phyloP scores from a whole-genome alignment of 768 basidiomycete species.

The Lepiota venenata region DNA sequence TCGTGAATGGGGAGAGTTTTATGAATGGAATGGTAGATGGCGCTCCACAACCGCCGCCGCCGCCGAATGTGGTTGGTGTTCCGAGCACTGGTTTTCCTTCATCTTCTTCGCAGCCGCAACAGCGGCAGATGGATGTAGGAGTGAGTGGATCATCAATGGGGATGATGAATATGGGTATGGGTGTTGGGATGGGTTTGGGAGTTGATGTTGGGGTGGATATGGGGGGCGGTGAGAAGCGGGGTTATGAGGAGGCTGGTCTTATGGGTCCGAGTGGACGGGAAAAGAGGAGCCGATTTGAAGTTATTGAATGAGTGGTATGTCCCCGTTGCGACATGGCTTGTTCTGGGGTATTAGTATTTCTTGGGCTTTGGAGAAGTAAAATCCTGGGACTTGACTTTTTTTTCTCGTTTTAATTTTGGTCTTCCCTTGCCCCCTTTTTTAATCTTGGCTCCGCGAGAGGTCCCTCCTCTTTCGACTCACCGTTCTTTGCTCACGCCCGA shows the following conservation, averaged over 20 bases:
- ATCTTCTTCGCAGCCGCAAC: neutral
- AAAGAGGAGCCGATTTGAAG: slow-evolving; percentile 61
- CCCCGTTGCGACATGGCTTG: neutral
- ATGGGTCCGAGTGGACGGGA: slow-evolving; percentile 27
- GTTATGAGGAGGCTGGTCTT: slow-evolving; percentile 13
- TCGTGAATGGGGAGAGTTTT: slow-evolving; percentile 65
- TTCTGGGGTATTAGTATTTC: too few relatives aligned
- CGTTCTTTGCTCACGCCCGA: too few relatives aligned
- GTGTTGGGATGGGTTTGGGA: slow-evolving; percentile 18
- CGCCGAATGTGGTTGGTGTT: neutral
- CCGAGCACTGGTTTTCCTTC: neutral
- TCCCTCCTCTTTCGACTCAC: neutral
- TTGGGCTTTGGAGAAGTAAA: neutral
- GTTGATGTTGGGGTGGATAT: slow-evolving; percentile 24
- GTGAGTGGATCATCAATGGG: too few relatives aligned
- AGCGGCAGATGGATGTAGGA: slow-evolving; percentile 3
- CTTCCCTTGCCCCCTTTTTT: neutral
- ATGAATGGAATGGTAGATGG: slow-evolving; percentile 32
- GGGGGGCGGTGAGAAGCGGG: slow-evolving; percentile 8
- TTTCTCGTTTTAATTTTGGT: too few relatives aligned
- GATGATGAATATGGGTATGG: slow-evolving; percentile 15
- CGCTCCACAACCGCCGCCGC: neutral
- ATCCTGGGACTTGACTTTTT: neutral
- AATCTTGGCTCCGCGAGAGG: neutral
- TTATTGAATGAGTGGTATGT: slow-evolving; percentile 41